Conservation (phyloP, 2,329 filamentous ascomycete species). For the Colletotrichum falcatum region DNA sequence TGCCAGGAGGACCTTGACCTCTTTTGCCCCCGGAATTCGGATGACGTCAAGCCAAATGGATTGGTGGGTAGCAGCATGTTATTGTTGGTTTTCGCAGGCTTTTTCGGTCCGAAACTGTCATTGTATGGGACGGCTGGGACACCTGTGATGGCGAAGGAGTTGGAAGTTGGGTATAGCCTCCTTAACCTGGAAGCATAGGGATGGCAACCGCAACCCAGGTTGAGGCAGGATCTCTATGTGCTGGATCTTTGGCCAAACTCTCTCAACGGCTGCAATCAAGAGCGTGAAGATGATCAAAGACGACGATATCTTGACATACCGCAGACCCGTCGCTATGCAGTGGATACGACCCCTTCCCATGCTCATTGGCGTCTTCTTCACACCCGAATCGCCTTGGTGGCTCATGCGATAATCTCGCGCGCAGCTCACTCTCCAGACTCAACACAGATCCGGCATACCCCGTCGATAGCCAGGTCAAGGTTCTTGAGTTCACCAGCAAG, state of each 20-base stretch:
- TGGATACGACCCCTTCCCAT: conserved; percentile 54
- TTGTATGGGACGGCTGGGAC: not conserved
- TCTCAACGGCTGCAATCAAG: conserved; percentile 50
- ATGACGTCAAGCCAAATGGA: not conserved
- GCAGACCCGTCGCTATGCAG: conserved; percentile 54
- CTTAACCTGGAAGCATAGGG: not conserved
- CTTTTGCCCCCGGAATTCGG: not conserved
- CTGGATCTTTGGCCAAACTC: conserved; percentile 55
- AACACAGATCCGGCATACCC: conserved; percentile 46
- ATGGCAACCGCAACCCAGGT: not conserved
- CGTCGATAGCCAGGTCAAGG: conserved; percentile 50
- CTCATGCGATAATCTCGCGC: conserved; percentile 51
- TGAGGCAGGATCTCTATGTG: conserved; percentile 49
- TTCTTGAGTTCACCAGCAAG: conserved; percentile 55
- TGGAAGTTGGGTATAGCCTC: not conserved
- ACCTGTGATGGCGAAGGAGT: not conserved
- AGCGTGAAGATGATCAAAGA: conserved; percentile 44
- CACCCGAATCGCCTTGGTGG: conserved; percentile 56
- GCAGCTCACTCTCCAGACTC: conserved; percentile 47
- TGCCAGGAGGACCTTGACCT: not conserved
- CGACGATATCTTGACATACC: conserved; percentile 49
- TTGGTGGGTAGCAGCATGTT: not conserved
- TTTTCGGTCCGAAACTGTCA: not conserved
- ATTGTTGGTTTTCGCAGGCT: no score
- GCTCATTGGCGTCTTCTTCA: conserved; percentile 48